Base-by-base conservation (phyloP, 768 basidiomycete species). In the Tremella mesenterica region DNA sequence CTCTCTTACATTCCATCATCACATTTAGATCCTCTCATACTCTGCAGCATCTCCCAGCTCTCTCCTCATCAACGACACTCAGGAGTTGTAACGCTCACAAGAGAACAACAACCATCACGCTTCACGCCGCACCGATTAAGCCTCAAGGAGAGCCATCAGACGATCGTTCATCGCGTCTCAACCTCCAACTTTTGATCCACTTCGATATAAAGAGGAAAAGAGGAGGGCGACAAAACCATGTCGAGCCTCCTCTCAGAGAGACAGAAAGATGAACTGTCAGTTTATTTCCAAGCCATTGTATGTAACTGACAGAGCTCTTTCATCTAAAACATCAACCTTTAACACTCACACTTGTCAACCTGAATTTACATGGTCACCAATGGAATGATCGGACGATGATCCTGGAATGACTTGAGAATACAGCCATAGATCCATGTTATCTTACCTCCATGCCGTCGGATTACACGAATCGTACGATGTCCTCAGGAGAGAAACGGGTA, bases 211-310 rank as follows among this genome's bases (percentile, higher is more conserved):
- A n/a, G n/a, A n/a, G n/a, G n/a, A n/a, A n/a, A n/a, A 18, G 38
- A 41, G 38, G 38, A 41, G 38, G 38, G n/a, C 38, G 38, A 23
- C 38, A 41, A 41, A n/a, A 39, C 1, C 16, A 70, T 70, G 69
- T 70, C 69, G 55, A 59, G 64, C 56, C 57, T 70, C 49, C 64
- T 73, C 28, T 71, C 71, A 8, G 69, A 73, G 38, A 54, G 69
- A 27, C 69, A 70, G 52, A 70, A 70, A 50, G 71, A 73, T 60
- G 71, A 73, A 57, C 65, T 73, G 71, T 73, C 48, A 52, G 71
- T 63, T n/a, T 6, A 2, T 27, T 25, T 31, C 16, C 29, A 21
- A 23, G 7, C 28, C 30, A 13, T 30, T 26, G 21, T 23, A 28
- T 31, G 2, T 13, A 8, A 31, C 48, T 34, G 18, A 49, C 7